Base-by-base conservation (phyloP, 2,329 filamentous ascomycete species). In the Rhinocladiella similis region DNA sequence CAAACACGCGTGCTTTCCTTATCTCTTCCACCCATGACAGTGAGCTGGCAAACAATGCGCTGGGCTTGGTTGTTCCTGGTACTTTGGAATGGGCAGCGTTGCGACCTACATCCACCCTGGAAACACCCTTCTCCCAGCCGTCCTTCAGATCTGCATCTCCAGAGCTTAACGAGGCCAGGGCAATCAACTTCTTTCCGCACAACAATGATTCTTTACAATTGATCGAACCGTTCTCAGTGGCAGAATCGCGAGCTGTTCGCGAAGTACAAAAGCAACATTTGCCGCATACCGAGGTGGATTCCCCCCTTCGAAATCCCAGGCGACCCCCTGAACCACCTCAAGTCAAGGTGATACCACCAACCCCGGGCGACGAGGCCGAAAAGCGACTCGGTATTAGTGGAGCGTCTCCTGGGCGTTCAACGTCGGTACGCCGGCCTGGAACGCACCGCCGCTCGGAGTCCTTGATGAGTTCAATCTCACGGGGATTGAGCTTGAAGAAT, bases 161-260 rank as follows among this genome's bases (percentile, higher is more conserved):
- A 0, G 84, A 87, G 68, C 77, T 87, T 50, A 81, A 77, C 57
- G 83, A 87, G 67, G 84, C 84, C 9, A 83, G 76, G 41, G 82
- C 82, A 10, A 76, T 87, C 13, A 81, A 76, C 56, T 78, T 86
- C 33, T 86, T 80, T 59, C 79, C 83, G 2, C 84, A 87, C 69
- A 83, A 84, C 68, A 87, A 87, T 61, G 73, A 82, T 42, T 86
- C 83, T 5, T 70, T 87, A 4, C 72, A 86, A n/a, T 70, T 87
- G n/a, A 80, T 87, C n/a, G 80, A 87, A 63, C 79, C 83, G 53
- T 62, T 68, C 46, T 50, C 61, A 14, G 67, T 69, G 22, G 53
- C 63, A 9, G 67, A 70, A 39, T 67, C 70, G 9, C 68, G 56
- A 14, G 66, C 65, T 20, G 66, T 71, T n/a, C 68, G 65, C 42